Evolutionary conservation across 2,329 filamentous ascomycete species (phyloP).

Genomic region (Exophiala dermatitidis): DNA sequence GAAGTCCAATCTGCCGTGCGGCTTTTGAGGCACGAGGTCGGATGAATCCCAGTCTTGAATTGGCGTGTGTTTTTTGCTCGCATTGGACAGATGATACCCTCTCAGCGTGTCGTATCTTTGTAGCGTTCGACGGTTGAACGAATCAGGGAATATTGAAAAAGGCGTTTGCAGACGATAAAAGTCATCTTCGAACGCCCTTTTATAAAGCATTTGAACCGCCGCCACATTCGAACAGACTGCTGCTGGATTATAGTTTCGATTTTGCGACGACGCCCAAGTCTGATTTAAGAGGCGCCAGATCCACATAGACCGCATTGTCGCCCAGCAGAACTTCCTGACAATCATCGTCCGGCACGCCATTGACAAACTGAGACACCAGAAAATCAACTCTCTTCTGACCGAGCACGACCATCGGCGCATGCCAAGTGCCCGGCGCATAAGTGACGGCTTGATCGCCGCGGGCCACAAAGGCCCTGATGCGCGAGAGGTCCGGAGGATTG

Average conservation of each 20-base stretch:
- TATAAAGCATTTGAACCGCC: too few relatives aligned
- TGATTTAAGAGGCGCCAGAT: not conserved
- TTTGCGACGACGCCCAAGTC: conserved; percentile 3
- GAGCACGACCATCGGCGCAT: conserved; percentile 90
- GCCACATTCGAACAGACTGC: not conserved
- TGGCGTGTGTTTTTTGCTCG: not conserved
- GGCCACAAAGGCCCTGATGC: conserved; percentile 70
- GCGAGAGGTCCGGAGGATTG: conserved; percentile 61
- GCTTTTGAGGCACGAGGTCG: not conserved
- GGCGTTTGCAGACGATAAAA: too few relatives aligned
- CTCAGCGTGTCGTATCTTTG: not conserved
- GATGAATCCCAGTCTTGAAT: not conserved
- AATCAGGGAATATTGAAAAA: too few relatives aligned
- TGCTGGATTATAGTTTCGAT: conserved; percentile 8
- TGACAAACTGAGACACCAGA: conserved; percentile 81
- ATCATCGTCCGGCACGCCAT: conserved; percentile 74
- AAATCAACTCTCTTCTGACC: conserved; percentile 69
- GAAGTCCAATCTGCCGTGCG: not conserved
- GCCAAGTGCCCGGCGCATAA: conserved; percentile 87
- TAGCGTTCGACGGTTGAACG: not conserved
- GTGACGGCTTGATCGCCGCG: conserved; percentile 75
- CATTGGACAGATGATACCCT: conserved; percentile 8
- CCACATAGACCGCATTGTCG: conserved; percentile 7
- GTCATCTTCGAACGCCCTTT: too few relatives aligned
- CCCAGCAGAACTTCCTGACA: conserved; percentile 52